Conservation (phyloP, 352 stramenopile genomes). For the Globisporangium paddicum region DNA sequence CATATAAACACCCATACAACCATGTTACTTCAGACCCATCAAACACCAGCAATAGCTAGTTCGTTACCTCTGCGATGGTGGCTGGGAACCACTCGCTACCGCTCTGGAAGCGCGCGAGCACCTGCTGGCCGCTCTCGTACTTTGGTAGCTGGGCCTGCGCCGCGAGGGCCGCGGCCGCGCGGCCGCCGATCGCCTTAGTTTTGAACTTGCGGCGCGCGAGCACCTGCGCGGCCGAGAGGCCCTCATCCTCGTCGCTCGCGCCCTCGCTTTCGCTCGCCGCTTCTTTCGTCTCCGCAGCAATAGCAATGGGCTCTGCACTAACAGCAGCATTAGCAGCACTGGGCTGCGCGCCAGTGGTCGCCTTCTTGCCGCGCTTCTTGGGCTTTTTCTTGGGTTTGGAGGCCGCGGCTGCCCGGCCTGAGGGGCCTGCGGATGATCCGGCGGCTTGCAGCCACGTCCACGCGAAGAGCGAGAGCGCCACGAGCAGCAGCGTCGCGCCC, state of each 20-base stretch:
- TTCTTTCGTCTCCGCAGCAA: background rate
- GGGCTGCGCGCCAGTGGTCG: constrained; percentile 6
- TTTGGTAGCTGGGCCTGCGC: constrained; percentile 12
- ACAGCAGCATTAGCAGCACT: background rate
- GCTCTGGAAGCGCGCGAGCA: constrained; percentile 58
- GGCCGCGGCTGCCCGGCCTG: background rate
- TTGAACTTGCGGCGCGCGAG: constrained; percentile 61
- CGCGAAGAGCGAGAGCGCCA: constrained; percentile 25
- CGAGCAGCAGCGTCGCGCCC: constrained; percentile 38
- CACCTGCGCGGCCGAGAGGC: constrained; percentile 53
- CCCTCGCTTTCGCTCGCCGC: constrained; percentile 20
- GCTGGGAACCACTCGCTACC: constrained; percentile 61
- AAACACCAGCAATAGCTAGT: background rate
- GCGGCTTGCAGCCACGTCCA: constrained; percentile 33
- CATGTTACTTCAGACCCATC: background rate
- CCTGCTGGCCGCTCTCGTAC: constrained; percentile 36
- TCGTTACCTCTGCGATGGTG: constrained; percentile 46
- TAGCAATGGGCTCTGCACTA: background rate
- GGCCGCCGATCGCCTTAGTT: constrained; percentile 43
- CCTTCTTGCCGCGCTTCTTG: constrained; percentile 51
- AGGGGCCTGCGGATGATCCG: background rate
- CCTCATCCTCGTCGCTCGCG: constrained; percentile 49
- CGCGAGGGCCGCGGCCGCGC: constrained; percentile 10
- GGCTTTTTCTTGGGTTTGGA: constrained; percentile 31
- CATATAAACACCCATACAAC: background rate